Conservation (phyloP, 495 filamentous ascomycete species). For the Aspergillus cavernicola region DNA sequence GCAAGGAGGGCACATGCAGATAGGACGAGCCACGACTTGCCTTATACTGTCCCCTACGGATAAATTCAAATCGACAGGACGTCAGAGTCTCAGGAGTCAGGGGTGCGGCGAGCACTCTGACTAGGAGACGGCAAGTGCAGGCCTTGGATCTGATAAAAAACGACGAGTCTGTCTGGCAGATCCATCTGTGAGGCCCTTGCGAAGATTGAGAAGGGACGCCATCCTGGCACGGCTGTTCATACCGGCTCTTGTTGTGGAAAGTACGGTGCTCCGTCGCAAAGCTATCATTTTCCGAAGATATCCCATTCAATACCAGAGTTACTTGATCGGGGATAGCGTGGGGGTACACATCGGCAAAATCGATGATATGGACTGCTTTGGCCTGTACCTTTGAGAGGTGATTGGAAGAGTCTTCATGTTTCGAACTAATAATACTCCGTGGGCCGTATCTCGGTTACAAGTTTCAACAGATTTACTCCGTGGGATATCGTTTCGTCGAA, state of each 20-base stretch:
- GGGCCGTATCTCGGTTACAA: too few species aligned
- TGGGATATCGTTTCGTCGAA: too few species aligned
- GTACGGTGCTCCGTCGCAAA: too few species aligned
- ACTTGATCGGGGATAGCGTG: slow-evolving; percentile 5
- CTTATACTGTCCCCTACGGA: too few species aligned
- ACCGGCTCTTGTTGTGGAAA: too few species aligned
- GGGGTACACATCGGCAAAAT: slow-evolving; percentile 5
- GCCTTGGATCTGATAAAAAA: background rate
- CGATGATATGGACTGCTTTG: background rate
- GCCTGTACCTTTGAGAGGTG: background rate
- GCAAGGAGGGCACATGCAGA: too few species aligned
- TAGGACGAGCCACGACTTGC: too few species aligned
- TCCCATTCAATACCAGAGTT: background rate
- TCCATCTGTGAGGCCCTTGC: too few species aligned
- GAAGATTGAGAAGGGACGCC: too few species aligned
- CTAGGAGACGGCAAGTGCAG: background rate
- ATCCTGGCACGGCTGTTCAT: too few species aligned
- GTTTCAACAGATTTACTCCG: too few species aligned
- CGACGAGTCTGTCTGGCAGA: background rate
- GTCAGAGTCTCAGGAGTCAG: background rate
- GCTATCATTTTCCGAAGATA: background rate
- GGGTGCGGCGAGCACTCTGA: background rate
- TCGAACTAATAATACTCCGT: background rate
- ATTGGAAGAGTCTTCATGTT: background rate
- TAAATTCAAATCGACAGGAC: background rate